phyloP scores from a whole-genome alignment of 257 asterid species.

The Coffea canephora region DNA sequence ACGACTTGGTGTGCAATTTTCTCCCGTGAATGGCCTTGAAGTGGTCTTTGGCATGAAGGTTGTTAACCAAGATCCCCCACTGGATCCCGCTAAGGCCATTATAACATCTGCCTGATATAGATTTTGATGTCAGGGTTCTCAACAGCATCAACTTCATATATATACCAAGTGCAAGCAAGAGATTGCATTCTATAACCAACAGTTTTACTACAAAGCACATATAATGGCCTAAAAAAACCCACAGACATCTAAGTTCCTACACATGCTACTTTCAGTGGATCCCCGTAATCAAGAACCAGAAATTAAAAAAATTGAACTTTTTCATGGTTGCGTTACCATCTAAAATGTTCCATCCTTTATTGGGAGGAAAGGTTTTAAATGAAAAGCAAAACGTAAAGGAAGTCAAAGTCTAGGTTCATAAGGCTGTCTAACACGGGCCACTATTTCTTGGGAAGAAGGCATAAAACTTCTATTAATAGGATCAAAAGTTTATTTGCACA shows the following conservation, averaged over 20 bases:
- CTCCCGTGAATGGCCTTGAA: slow-evolving; percentile 42
- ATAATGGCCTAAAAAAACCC: too few relatives aligned
- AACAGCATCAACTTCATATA: too few relatives aligned
- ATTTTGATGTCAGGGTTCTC: too few relatives aligned
- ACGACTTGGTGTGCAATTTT: slow-evolving; percentile 30
- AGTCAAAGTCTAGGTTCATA: not conserved
- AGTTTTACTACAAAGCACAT: too few relatives aligned
- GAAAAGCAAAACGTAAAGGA: not conserved
- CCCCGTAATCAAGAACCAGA: too few relatives aligned
- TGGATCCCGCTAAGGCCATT: too few relatives aligned
- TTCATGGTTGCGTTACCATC: not conserved
- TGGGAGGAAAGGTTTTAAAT: not conserved
- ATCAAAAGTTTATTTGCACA: not conserved
- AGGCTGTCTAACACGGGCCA: not conserved
- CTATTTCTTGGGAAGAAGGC: not conserved
- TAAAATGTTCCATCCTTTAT: not conserved
- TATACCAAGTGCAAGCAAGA: too few relatives aligned
- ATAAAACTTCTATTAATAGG: not conserved
- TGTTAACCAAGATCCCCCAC: slow-evolving; percentile 93
- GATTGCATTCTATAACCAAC: too few relatives aligned
- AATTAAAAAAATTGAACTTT: not conserved
- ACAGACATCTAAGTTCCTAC: not conserved
- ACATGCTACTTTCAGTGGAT: not conserved
- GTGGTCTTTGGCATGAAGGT: slow-evolving; percentile 44
- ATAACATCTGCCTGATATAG: too few relatives aligned